Evolutionary conservation across 306 rosid genomes (phyloP).

Genomic region (Corylus avellana): DNA sequence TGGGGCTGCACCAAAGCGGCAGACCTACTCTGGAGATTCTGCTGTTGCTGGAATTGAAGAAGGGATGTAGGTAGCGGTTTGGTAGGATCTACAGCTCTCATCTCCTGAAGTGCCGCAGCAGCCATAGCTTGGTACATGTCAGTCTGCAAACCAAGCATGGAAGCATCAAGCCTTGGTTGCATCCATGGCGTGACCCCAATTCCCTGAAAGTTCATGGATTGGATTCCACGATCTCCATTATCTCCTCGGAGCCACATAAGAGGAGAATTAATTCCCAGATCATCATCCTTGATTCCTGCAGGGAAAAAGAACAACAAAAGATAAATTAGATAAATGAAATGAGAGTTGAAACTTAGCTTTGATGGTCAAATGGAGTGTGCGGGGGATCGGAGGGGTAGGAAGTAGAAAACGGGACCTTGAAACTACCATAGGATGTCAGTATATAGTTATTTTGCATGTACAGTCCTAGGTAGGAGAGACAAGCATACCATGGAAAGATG

Average conservation of each 20-base stretch:
- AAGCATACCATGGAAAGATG: conserved; percentile 77
- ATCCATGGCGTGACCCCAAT: conserved; percentile 85
- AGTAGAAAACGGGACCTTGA: conserved; percentile 2
- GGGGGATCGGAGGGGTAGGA: not conserved
- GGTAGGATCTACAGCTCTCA: conserved; percentile 74
- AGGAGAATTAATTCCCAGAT: conserved; percentile 73
- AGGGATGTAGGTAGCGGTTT: conserved; percentile 60
- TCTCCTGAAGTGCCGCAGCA: conserved; percentile 92
- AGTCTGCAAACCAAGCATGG: conserved; percentile 75
- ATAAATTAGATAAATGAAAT: not conserved
- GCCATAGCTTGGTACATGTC: conserved; percentile 93
- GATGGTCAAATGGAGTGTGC: not conserved
- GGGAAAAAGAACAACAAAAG: conserved; percentile 14
- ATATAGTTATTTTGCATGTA: not conserved
- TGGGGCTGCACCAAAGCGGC: conserved; percentile 73
- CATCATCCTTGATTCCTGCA: conserved; percentile 86
- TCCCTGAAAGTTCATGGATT: conserved; percentile 76
- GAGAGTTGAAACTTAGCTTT: conserved; percentile 2
- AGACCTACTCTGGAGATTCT: conserved; percentile 60
- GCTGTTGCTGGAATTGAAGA: conserved; percentile 81
- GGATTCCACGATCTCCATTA: conserved; percentile 73
- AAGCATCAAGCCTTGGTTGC: conserved; percentile 83
- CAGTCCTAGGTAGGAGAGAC: conserved; percentile 1
- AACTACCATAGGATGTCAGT: conserved; percentile 14
- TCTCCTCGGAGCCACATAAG: conserved; percentile 83